Percentiles rank a stretch among this genome's conserved stretches.
phyloP scores from a whole-genome alignment of 108 stramenopile genomes.

The Hondaea fermentalgiana region DNA sequence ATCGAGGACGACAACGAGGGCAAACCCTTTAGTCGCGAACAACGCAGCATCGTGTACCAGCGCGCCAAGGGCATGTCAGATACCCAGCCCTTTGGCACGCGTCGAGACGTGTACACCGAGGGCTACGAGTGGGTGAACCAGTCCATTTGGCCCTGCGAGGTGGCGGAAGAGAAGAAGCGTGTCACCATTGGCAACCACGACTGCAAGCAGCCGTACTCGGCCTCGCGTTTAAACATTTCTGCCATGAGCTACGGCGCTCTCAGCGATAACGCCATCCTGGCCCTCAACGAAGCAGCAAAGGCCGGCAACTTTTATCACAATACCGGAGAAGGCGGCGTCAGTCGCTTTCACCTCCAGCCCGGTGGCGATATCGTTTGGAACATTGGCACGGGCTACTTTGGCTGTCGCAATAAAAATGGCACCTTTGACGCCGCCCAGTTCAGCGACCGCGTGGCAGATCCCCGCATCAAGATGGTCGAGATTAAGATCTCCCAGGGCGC shows the following conservation, averaged over 20 bases:
- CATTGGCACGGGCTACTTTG: constrained; percentile 81
- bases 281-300: constrained; percentile 63
- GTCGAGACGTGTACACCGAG: constrained; percentile 40
- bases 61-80: constrained; percentile 51
- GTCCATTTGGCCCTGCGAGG: constrained; percentile 53
- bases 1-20: constrained; percentile 67
- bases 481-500: constrained; percentile 79
- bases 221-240: constrained; percentile 63
- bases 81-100: constrained; percentile 63
- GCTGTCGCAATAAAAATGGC: constrained; percentile 58
- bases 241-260: constrained; percentile 80
- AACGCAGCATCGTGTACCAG: constrained; percentile 62
- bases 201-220: constrained; percentile 58
- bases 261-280: constrained; percentile 64
- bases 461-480: constrained; percentile 67
- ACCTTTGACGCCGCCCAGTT: constrained; percentile 59
- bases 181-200: constrained; percentile 48
- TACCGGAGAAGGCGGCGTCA: constrained; percentile 77
- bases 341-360: constrained; percentile 53
- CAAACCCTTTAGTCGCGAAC: constrained; percentile 57
- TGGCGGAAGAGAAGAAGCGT: constrained; percentile 34
- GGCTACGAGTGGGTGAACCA: constrained; percentile 74
- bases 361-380: constrained; percentile 81
- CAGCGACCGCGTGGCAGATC: constrained; percentile 44
- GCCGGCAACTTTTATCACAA: constrained; percentile 73